These are phyloP conservation scores for Globomyces sp. DNA, from an alignment of 371 early-diverging fungal genomes.

Conservation along the genomic window DNA sequence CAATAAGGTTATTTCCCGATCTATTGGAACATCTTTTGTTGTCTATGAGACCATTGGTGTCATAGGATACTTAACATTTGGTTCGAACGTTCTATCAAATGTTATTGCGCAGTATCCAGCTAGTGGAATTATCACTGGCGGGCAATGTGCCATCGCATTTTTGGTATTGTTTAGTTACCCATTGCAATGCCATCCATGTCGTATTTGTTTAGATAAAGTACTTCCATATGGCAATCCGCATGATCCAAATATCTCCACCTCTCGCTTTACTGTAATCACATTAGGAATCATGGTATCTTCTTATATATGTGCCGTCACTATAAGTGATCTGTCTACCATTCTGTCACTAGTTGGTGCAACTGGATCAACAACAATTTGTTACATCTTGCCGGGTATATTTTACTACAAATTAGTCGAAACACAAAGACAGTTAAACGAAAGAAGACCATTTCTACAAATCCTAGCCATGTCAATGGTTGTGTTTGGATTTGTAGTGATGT, in stretches of 20 bases:
- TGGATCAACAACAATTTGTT: slow-evolving; percentile 96
- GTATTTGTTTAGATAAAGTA: slow-evolving; percentile 89
- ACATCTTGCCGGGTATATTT: slow-evolving; percentile 95
- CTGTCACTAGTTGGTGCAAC: slow-evolving; percentile 97
- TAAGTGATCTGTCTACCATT: slow-evolving; percentile 68
- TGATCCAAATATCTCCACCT: slow-evolving; percentile 5
- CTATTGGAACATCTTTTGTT: slow-evolving; percentile 75
- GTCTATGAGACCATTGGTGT: slow-evolving; percentile 91
- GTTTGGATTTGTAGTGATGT: slow-evolving; percentile 37
- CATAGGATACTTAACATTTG: slow-evolving; percentile 95
- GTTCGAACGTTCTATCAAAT: slow-evolving; percentile 81
- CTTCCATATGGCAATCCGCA: slow-evolving; percentile 22
- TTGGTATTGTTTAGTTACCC: slow-evolving; percentile 96
- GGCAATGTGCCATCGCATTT: slow-evolving; percentile 85
- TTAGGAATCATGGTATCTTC: slow-evolving; percentile 63
- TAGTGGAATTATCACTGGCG: slow-evolving; percentile 65
- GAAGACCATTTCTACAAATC: slow-evolving; percentile 12
- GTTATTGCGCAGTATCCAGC: slow-evolving; percentile 81
- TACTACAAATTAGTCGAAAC: slow-evolving; percentile 73
- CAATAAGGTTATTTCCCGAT: slow-evolving; percentile 63
- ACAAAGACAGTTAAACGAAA: slow-evolving; percentile 1
- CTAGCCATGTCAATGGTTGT: slow-evolving; percentile 24
- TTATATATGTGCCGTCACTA: slow-evolving; percentile 73
- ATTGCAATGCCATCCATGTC: slow-evolving; percentile 95
- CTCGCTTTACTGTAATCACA: slow-evolving; percentile 68